These are phyloP conservation scores for Aspergillus unguis DNA, from an alignment of 2,329 filamentous ascomycete genomes.

Conservation along the genomic window DNA sequence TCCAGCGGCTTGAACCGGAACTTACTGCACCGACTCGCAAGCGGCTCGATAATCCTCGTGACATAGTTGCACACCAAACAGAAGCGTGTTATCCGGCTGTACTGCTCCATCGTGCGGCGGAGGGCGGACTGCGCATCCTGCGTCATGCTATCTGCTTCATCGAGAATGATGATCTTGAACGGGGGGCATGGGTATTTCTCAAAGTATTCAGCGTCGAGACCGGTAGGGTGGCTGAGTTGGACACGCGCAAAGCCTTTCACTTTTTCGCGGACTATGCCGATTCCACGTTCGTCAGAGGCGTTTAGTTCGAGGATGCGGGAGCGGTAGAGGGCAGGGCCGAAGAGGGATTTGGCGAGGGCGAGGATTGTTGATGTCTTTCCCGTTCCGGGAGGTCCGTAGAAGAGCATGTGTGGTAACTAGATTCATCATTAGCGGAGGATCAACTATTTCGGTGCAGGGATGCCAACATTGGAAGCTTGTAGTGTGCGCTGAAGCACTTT, in stretches of 20 bases:
- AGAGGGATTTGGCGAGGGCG: conserved; percentile 93
- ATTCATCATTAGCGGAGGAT: not conserved
- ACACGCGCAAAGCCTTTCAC: conserved; percentile 97
- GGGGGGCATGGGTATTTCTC: conserved; percentile 85
- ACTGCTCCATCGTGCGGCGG: conserved; percentile 95
- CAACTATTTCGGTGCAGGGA: not conserved
- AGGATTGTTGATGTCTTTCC: conserved; percentile 98
- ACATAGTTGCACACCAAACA: conserved; percentile 99
- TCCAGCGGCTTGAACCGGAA: conserved; percentile 97
- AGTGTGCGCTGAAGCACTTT: conserved; percentile 87
- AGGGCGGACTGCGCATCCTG: conserved; percentile 94
- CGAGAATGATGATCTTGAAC: conserved; percentile 98
- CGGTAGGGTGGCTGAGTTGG: conserved; percentile 80
- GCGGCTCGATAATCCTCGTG: conserved; percentile 92
- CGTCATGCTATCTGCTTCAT: conserved; percentile 98
- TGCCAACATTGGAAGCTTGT: conserved; percentile 79
- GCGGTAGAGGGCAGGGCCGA: conserved; percentile 89
- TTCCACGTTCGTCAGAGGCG: conserved; percentile 96
- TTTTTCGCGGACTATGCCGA: conserved; percentile 94
- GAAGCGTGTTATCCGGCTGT: conserved; percentile 93
- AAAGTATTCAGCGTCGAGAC: conserved; percentile 59
- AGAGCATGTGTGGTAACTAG: conserved; percentile 95
- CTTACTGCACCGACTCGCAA: conserved; percentile 91
- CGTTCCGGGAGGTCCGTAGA: conserved; percentile 95
- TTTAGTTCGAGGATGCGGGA: conserved; percentile 97